Evolutionary conservation across 805 yeast species (phyloP), one percentile per base, ranked within the genome.

Genomic region (Starmerella bacillaris): DNA sequence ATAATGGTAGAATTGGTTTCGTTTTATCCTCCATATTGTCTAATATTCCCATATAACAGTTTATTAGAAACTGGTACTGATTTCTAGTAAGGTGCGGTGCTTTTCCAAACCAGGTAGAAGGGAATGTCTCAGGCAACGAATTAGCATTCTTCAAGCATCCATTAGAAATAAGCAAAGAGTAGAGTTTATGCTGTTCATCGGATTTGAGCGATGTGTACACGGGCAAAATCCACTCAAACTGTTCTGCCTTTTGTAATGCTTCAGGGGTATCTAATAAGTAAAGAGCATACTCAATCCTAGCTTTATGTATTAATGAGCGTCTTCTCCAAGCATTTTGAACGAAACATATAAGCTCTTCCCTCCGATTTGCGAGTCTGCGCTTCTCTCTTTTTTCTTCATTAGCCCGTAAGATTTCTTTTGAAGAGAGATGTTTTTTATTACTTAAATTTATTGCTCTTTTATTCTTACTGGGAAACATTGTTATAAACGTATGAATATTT

Each of bases 391-490:
- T 82, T 27, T 58, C 57, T 44, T 70, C 69, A 3, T 92, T 73
- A 43, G 68, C 71, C 38, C 67, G 68, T n/a, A 86, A 55, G 34
- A 65, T 60, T 45, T 65, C 53, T 37, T 59, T 54, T 52, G 64
- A 48, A 41, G 56, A 36, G 35, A 54, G 48, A 48, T 47, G 54
- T 54, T 53, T 42, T 45, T 63, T 43, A 51, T 75, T 58, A 49
- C 86, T 66, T 45, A 70, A 63, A 59, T 86, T 78, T 41, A 77
- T 68, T 35, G 71, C 60, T 42, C 70, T 65, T 35, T 61, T 59
- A 15, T 71, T 60, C 44, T 70, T 73, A 4, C 92, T 92, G 8
- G 72, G 67, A 57, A 78, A 79, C 57, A 74, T 72, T 22, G 19
- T 18, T n/a, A n/a, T n/a, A n/a, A n/a, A n/a, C n/a, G n/a, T n/a